Percentiles rank a stretch among this genome's conserved stretches.
Conservation (phyloP, 768 basidiomycete species). For the Russula sp. region DNA sequence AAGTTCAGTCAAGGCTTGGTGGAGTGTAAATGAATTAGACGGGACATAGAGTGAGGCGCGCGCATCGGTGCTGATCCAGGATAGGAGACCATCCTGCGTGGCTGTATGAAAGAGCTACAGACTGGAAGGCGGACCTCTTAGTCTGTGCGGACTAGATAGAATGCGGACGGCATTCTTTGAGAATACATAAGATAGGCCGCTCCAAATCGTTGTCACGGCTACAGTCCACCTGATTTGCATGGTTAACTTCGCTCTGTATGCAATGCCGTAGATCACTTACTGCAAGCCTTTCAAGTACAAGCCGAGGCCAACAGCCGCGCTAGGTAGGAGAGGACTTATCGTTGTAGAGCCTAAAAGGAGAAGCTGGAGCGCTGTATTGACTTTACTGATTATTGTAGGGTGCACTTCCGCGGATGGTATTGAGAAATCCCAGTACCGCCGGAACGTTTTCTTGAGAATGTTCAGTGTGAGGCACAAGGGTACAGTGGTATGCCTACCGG, state of each 20-base stretch:
- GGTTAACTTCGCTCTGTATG: background rate
- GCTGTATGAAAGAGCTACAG: background rate
- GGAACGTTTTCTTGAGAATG: conserved; percentile 72
- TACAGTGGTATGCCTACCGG: conserved; percentile 58
- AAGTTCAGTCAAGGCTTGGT: background rate
- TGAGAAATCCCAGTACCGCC: conserved; percentile 94
- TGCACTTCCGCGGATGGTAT: conserved; percentile 93
- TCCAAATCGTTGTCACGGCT: conserved; percentile 88
- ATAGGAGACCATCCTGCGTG: background rate
- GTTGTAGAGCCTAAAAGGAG: conserved; percentile 88
- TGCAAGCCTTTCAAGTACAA: conserved; percentile 66
- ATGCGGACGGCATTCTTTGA: conserved; percentile 71
- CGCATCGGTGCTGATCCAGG: background rate
- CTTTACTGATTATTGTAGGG: conserved; percentile 94
- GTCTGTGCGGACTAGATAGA: conserved; percentile 28
- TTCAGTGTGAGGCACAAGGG: conserved; percentile 19
- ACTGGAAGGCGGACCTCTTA: conserved; percentile 4
- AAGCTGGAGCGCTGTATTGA: conserved; percentile 91
- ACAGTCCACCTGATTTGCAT: conserved; percentile 65
- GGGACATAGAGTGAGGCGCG: background rate
- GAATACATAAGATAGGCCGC: conserved; percentile 79
- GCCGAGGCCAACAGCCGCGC: conserved; percentile 53
- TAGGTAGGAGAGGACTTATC: conserved; percentile 73
- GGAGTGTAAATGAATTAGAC: background rate
- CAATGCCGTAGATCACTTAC: background rate